Conservation (phyloP, 2,329 filamentous ascomycete genomes). For the Dothideomycetes sp. region DNA sequence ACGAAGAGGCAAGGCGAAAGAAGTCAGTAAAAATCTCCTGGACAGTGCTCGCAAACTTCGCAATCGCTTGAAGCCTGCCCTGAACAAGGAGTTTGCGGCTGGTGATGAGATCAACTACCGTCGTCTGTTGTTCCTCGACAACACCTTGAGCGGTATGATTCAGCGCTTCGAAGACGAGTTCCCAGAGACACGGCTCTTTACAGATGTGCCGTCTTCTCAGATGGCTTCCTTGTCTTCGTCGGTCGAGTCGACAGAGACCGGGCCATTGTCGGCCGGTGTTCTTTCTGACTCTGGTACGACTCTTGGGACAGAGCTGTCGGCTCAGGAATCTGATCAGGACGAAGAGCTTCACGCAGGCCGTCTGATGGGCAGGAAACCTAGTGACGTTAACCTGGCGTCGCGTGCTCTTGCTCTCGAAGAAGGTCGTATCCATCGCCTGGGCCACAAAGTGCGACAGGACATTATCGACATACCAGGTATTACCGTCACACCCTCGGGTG, state of each 20-base stretch:
- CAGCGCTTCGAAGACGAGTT: constrained; percentile 94
- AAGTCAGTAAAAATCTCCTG: constrained; percentile 87
- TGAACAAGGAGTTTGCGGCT: constrained; percentile 62
- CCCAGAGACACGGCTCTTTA: constrained; percentile 64
- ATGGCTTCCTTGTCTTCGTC: constrained; percentile 13
- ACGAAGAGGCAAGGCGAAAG: constrained; percentile 60
- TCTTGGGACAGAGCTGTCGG: constrained; percentile 11
- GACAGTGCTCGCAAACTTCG: constrained; percentile 84
- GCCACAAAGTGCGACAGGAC: constrained; percentile 56
- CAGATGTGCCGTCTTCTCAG: constrained; percentile 13
- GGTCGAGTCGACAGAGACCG: constrained; percentile 10
- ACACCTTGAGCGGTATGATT: constrained; percentile 84
- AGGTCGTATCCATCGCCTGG: constrained; percentile 60
- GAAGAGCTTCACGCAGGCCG: constrained; percentile 27
- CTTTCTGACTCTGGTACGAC: constrained; percentile 17
- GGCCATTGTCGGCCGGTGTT: constrained; percentile 3
- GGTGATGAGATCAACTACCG: constrained; percentile 70
- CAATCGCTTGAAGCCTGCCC: constrained; percentile 68
- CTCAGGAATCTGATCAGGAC: constrained; percentile 21
- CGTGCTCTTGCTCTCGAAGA: constrained; percentile 59
- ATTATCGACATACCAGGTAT: constrained; percentile 40
- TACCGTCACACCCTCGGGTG: constrained; percentile 18
- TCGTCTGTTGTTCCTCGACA: constrained; percentile 78
- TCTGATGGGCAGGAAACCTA: constrained; percentile 47
- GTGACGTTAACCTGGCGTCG: constrained; percentile 58